Base-by-base conservation (phyloP, 1,139 yeast species). In the Pichia sp. region DNA sequence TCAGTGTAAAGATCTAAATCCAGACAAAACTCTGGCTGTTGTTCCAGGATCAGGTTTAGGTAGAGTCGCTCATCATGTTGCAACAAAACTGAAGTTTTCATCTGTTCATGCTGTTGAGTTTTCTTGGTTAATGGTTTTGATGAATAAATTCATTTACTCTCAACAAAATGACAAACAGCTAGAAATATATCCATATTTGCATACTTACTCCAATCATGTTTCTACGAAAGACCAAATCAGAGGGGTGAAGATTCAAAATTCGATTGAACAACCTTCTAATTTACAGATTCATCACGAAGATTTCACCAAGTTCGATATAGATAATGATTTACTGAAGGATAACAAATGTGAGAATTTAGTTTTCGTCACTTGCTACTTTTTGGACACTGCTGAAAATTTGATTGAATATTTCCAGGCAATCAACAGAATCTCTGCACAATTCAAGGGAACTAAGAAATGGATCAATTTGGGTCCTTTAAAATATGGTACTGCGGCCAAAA, bases 1-100 rank as follows among this genome's bases (percentile, higher is more conserved):
- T 8, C 49, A 51, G 16, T 41, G 44, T n/a, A 32, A 26, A 7
- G 45, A 40, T 16, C 66, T 85, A 23, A 55, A 54, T 9, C 40
- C 54, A 0, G 42, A 53, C 6, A 48, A 66, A 2, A 75, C 85
- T 0, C 59, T 74, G 27, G 69, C 84, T 1, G 60, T 85, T 4
- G 73, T 84, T 3, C 95, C 95, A 0, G 95, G 95, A 0, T 75
- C 88, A 1, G 95, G 95, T 0, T 66, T 82, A 38, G 94, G 95
- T 0, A 68, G 85, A 53, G 65, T 84, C 2, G 79, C 94, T 2
- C 81, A 80, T 57, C 82, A 78, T 50, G 53, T 84, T 28, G 73
- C 87, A 0, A 23, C 16, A 4, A 44, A 49, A 4, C 51, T 60
- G 49, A 52, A 50, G 3, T 69, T 69, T 51, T 62, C 65, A 0